Evolutionary conservation across 768 basidiomycete genomes (phyloP).

Genomic region (Boletus subcaerulescens): DNA sequence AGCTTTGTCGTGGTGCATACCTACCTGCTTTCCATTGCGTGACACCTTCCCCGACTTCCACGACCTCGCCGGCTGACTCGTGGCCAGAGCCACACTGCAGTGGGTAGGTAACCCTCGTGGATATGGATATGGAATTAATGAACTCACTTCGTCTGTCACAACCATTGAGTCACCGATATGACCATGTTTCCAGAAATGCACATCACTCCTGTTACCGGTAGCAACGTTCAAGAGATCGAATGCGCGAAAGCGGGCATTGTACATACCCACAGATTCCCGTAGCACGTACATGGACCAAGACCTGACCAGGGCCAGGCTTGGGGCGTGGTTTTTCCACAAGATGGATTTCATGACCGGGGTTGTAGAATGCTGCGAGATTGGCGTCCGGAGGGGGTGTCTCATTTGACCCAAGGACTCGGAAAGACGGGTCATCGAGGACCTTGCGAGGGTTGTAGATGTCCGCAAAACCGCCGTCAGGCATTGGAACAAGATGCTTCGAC

Average conservation of each 20-base stretch:
- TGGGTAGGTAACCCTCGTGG: background rate
- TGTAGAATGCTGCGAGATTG: slow-evolving; percentile 65
- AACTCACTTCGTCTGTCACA: slow-evolving; percentile 58
- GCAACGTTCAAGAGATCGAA: background rate
- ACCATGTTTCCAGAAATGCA: slow-evolving; percentile 74
- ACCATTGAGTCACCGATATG: slow-evolving; percentile 68
- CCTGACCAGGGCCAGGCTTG: slow-evolving; percentile 62
- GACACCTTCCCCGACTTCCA: slow-evolving; percentile 64
- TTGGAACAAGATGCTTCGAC: background rate
- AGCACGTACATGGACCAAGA: slow-evolving; percentile 61
- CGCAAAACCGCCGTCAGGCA: slow-evolving; percentile 29
- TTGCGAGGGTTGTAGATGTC: slow-evolving; percentile 55
- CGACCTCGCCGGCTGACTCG: slow-evolving; percentile 66
- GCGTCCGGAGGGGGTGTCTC: slow-evolving; percentile 47
- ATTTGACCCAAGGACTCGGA: slow-evolving; percentile 48
- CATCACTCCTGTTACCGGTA: slow-evolving; percentile 50
- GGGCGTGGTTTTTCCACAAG: slow-evolving; percentile 63
- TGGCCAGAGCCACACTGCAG: slow-evolving; percentile 64
- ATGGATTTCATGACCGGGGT: slow-evolving; percentile 60
- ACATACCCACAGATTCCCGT: slow-evolving; percentile 69
- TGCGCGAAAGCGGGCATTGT: background rate
- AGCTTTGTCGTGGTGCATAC: background rate
- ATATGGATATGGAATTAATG: background rate
- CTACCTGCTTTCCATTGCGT: slow-evolving; percentile 60
- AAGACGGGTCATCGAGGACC: slow-evolving; percentile 53